A percentile compares a stretch with the other conserved stretches of the same genome.
Conservation (phyloP, 805 yeast genomes). For the Tetrapisispora phaffii region DNA sequence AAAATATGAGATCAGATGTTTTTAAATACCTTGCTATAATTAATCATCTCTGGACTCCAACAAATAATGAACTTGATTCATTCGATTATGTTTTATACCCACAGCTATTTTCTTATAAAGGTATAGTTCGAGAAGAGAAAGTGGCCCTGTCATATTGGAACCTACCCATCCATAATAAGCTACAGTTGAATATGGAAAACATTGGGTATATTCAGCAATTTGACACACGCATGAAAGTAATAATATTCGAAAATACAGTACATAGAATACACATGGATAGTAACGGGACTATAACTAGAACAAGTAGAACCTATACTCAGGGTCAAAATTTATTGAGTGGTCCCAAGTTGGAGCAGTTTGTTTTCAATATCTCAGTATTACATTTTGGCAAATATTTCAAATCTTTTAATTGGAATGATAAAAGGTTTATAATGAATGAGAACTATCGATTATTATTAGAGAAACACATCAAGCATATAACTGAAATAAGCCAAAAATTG, state of each 20-base stretch:
- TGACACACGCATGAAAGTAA: not conserved
- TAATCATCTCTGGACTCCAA: not conserved
- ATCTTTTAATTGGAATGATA: not conserved
- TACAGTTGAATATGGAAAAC: not conserved
- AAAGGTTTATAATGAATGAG: not conserved
- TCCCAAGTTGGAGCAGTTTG: not conserved
- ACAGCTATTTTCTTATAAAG: not conserved
- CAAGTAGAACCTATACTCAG: too few relatives aligned
- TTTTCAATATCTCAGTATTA: not conserved
- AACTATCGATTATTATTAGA: not conserved
- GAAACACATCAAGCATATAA: too few relatives aligned
- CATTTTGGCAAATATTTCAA: conserved; percentile 1
- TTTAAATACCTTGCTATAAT: not conserved
- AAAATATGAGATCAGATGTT: not conserved
- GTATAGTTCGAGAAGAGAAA: not conserved
- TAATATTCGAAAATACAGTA: not conserved
- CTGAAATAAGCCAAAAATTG: too few relatives aligned
- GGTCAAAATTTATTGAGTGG: not conserved
- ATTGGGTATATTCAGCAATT: not conserved
- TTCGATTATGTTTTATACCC: not conserved
- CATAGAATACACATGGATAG: not conserved
- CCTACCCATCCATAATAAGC: not conserved
- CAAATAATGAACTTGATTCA: not conserved
- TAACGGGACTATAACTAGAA: not conserved
- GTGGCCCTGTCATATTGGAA: not conserved